These are phyloP conservation scores for Hypoxylon crocopeplum DNA, from an alignment of 495 filamentous ascomycete species.

Conservation along the genomic window DNA sequence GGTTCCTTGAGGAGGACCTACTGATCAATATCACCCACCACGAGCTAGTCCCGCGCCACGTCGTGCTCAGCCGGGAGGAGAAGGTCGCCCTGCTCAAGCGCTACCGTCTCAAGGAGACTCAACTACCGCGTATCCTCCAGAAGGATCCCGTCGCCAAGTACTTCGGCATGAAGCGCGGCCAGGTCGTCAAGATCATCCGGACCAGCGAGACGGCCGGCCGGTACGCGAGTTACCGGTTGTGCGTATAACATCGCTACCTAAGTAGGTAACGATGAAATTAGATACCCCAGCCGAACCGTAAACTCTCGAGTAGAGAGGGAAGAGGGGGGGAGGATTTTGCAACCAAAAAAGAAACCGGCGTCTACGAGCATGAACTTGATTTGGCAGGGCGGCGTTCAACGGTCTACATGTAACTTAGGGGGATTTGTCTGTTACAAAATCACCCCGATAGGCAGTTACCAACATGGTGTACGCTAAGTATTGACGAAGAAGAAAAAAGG, in stretches of 20 bases:
- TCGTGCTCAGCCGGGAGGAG: conserved; percentile 88
- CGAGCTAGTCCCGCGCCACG: conserved; percentile 93
- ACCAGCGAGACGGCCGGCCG: conserved; percentile 78
- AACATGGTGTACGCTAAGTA: too few relatives aligned
- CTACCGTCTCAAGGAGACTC: conserved; percentile 95
- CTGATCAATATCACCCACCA: conserved; percentile 98
- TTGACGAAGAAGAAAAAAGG: too few relatives aligned
- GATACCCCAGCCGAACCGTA: background rate
- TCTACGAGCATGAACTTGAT: conserved; percentile 34
- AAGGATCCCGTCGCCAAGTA: conserved; percentile 93
- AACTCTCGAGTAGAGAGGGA: background rate
- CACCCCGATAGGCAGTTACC: too few relatives aligned
- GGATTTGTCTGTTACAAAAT: too few relatives aligned
- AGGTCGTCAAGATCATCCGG: conserved; percentile 98
- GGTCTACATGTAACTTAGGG: conserved; percentile 13
- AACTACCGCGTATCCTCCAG: conserved; percentile 88
- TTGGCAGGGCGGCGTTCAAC: conserved; percentile 31
- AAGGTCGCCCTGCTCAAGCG: conserved; percentile 81
- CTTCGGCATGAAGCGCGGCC: conserved; percentile 86
- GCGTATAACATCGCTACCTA: conserved; percentile 50
- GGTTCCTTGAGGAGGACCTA: conserved; percentile 93
- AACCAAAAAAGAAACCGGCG: conserved; percentile 21
- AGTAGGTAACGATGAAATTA: background rate
- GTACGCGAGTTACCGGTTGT: conserved; percentile 75
- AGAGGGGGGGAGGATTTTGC: conserved; percentile 1